Evolutionary conservation across 1,139 yeast species (phyloP), one percentile per base, ranked within the genome.

Genomic region (Insectozyma bohioensis): DNA sequence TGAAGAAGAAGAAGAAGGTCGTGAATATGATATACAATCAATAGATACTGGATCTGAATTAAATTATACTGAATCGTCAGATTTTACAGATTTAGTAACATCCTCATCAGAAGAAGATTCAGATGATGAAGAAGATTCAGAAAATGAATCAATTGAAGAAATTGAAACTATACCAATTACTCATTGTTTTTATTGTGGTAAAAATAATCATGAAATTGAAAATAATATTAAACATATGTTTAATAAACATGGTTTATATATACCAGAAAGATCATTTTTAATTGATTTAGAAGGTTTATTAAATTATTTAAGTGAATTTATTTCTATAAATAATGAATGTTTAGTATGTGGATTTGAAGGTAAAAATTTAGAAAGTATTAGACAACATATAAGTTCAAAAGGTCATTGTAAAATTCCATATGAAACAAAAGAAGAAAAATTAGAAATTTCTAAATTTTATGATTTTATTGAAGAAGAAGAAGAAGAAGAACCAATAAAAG

Each of bases 351-450:
- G 78, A 2, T 76, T 72, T 42, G 54, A 57, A 25, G 80, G 80
- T 2, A 71, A 56, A 37, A 70, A 60, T 39, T 49, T 75, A 35
- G 63, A 64, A 35, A 67, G 80, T 46, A 61, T 75, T 1, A 60
- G 81, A 41, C 81, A 74, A 41, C 82, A 76, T 48, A 55, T 72
- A 41, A 30, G 41, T 5, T 58, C 72, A 6, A 76, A 75, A 48
- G 80, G 80, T 0, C 82, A 76, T 45, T 73, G 80, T 41, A 62
- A 59, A 27, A 51, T 76, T 14, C 82, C 81, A 0, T 76, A 70
- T 46, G 81, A 76, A 39, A 58, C 70, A 3, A 59, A 55, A 31
- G 68, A 62, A 37, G 95, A 92, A 52, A 83, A 82, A 54, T 73
- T 82, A 35, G 87, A 84, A 51, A 70, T 90, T 26, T 49, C 61